A percentile compares a stretch with the other conserved stretches of the same genome.
Conservation (phyloP, 148 eudicot species). For the Cornus suecica region DNA sequence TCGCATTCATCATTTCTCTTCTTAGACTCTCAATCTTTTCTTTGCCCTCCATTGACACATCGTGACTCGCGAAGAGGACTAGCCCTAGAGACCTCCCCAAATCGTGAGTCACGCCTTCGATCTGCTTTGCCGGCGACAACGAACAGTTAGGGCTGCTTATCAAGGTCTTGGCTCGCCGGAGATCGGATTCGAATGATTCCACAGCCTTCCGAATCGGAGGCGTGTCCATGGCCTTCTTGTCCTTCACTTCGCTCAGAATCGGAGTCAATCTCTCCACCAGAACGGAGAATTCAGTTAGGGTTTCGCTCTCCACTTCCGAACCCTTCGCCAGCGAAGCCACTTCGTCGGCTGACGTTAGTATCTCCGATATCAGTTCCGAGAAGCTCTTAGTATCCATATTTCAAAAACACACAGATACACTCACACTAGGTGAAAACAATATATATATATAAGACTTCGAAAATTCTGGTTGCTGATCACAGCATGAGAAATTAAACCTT, state of each 20-base stretch:
- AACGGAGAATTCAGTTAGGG: conserved; percentile 34
- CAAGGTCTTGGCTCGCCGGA: conserved; percentile 36
- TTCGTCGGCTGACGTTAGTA: conserved; percentile 41
- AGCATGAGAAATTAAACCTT: neutral
- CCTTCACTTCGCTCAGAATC: conserved; percentile 41
- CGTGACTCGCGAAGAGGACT: conserved; percentile 56
- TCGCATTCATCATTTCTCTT: conserved; percentile 60
- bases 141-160: conserved; percentile 18
- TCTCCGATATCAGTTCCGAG: conserved; percentile 31
- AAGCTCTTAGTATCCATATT: conserved; percentile 27
- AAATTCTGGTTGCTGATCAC: neutral
- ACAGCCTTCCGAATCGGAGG: conserved; percentile 51
- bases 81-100: conserved; percentile 68
- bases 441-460: neutral
- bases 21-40: conserved; percentile 53
- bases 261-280: conserved; percentile 43
- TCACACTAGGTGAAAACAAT: neutral
- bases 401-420: neutral
- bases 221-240: conserved; percentile 32
- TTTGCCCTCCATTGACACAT: conserved; percentile 43
- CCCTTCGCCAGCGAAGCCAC: conserved; percentile 38
- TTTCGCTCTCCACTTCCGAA: conserved; percentile 29
- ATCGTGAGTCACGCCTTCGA: conserved; percentile 51
- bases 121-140: conserved; percentile 24
- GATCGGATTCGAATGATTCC: conserved; percentile 47